phyloP scores from a whole-genome alignment of 257 asterid species.

The Thymus mandschuricus region DNA sequence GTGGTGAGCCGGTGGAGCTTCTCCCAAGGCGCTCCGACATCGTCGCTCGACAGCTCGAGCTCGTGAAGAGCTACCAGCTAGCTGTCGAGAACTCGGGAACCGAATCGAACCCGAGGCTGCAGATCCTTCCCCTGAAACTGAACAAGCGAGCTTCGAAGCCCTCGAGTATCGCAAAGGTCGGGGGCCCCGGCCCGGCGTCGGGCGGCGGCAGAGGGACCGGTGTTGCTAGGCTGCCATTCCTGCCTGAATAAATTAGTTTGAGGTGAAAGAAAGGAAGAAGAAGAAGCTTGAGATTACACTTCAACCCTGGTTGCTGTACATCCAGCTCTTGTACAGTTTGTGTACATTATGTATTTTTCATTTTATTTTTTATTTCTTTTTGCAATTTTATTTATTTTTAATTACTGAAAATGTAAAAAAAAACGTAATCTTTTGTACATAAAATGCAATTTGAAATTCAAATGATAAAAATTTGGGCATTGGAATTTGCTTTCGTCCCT shows the following conservation, averaged over 20 bases:
- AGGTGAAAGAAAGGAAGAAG: conserved; percentile 8
- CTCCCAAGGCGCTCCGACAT: conserved; percentile 95
- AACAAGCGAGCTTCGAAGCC: conserved; percentile 44
- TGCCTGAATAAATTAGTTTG: conserved; percentile 63
- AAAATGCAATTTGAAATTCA: conserved; percentile 13
- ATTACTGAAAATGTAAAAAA: conserved; percentile 15
- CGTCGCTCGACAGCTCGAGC: conserved; percentile 87
- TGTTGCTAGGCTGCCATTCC: conserved; percentile 59
- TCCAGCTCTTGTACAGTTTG: conserved; percentile 43
- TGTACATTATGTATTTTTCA: conserved; percentile 33
- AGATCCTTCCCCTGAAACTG: conserved; percentile 83
- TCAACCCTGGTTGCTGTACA: conserved; percentile 45
- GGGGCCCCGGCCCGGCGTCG: conserved; percentile 27
- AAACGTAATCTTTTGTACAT: conserved; percentile 35
- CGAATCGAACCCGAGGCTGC: conserved; percentile 78
- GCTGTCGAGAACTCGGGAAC: conserved; percentile 89
- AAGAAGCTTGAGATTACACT: conserved; percentile 4
- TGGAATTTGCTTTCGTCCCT: not conserved
- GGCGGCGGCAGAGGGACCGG: conserved; percentile 43
- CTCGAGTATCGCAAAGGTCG: conserved; percentile 37
- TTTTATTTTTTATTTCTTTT: not conserved
- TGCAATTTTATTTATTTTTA: conserved; percentile 2
- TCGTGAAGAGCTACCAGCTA: conserved; percentile 85
- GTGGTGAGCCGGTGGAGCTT: conserved; percentile 95
- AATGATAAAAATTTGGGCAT: not conserved